phyloP scores from a whole-genome alignment of 441 rosid genomes.

The Bocquillonia castaneifolia region DNA sequence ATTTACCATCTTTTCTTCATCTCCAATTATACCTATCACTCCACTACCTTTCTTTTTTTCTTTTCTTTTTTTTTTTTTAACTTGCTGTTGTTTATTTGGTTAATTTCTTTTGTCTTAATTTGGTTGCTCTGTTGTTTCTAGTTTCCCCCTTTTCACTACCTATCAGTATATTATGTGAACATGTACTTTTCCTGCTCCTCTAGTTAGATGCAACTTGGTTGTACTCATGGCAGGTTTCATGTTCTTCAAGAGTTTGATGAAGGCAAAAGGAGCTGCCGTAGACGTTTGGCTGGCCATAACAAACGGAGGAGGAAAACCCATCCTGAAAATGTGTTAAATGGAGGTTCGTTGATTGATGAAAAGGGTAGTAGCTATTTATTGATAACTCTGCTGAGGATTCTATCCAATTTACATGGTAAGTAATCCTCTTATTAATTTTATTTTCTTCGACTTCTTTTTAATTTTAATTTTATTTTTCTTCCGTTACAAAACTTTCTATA shows the following conservation, averaged over 20 bases:
- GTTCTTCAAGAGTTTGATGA: slow-evolving; percentile 94
- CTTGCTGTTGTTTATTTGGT: no score
- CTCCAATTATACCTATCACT: no score
- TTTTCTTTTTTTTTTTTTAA: no score
- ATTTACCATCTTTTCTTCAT: no score
- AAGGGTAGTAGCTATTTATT: slow-evolving; percentile 64
- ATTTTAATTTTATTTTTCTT: no score
- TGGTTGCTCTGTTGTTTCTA: not conserved
- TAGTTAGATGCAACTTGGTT: slow-evolving; percentile 37
- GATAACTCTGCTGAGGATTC: slow-evolving; percentile 70
- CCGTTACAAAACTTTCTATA: slow-evolving; percentile 6
- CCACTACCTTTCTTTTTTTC: no score
- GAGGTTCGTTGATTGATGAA: slow-evolving; percentile 50
- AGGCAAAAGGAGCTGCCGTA: slow-evolving; percentile 93
- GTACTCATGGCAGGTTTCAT: slow-evolving; percentile 63
- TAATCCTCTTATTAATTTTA: slow-evolving; percentile 10
- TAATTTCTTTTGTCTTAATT: slow-evolving; percentile 15
- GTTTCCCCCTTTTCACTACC: slow-evolving; percentile 2
- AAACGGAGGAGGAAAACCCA: slow-evolving; percentile 87
- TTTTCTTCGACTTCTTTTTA: slow-evolving; percentile 13
- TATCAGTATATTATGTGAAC: slow-evolving; percentile 4
- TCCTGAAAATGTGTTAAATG: slow-evolving; percentile 49
- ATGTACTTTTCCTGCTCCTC: slow-evolving; percentile 6
- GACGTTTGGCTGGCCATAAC: slow-evolving; percentile 96
- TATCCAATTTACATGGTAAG: slow-evolving; percentile 80